A percentile compares a stretch with the other conserved stretches of the same genome.
These are phyloP conservation scores for Mycena vulgaris DNA, from an alignment of 768 basidiomycete genomes.

Conservation along the genomic window DNA sequence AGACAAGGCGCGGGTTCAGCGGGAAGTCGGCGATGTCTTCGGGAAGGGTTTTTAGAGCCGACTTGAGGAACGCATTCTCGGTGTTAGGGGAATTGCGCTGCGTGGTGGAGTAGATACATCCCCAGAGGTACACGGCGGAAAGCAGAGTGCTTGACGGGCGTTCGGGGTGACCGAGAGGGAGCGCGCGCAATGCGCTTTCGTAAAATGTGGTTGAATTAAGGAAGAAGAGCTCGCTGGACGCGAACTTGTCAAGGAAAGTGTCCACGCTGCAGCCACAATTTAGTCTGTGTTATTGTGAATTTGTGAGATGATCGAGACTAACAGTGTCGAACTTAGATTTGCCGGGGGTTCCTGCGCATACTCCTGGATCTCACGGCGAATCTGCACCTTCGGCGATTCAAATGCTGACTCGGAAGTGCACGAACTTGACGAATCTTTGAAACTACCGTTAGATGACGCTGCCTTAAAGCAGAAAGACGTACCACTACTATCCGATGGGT, in stretches of 20 bases:
- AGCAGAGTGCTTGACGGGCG: slow-evolving; percentile 39
- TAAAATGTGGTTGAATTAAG: neutral
- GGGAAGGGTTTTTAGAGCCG: slow-evolving; percentile 48
- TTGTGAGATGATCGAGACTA: too few relatives aligned
- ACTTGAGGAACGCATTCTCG: slow-evolving; percentile 50
- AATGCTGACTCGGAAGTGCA: neutral
- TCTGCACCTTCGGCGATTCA: neutral
- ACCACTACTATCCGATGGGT: neutral
- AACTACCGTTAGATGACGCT: neutral
- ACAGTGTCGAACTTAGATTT: too few relatives aligned
- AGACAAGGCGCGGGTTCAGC: slow-evolving; percentile 46
- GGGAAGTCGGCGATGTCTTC: slow-evolving; percentile 39
- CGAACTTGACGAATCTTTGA: neutral
- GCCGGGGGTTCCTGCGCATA: too few relatives aligned
- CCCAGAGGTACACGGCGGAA: slow-evolving; percentile 48
- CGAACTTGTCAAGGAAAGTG: neutral
- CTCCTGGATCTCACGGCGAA: too few relatives aligned
- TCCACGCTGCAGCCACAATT: neutral
- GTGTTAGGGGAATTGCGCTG: slow-evolving; percentile 24
- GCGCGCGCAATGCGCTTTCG: neutral
- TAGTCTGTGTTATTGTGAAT: neutral
- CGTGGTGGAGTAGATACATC: slow-evolving; percentile 36
- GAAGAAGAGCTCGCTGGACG: neutral
- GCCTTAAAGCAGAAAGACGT: neutral
- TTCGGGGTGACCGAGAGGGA: neutral